phyloP scores from a whole-genome alignment of 2,329 filamentous ascomycete species.

The Trichoderma cornu-damae region DNA sequence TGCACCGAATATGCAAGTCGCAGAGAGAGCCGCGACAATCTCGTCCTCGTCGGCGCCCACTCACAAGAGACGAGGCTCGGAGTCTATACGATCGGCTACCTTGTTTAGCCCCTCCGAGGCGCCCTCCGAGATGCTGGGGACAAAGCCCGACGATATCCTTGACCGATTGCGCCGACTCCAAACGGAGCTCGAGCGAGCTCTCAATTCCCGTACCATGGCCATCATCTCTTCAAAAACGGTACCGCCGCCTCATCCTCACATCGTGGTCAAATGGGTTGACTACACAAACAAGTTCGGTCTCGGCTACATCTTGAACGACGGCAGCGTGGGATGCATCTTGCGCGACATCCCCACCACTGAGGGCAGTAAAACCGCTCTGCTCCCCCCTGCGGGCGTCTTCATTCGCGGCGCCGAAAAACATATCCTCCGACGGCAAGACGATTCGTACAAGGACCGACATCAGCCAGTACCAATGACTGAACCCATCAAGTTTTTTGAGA shows the following conservation, averaged over 20 bases:
- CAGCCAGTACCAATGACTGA: conserved; percentile 61
- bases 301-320: conserved; percentile 77
- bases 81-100: conserved; percentile 38
- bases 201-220: conserved; percentile 60
- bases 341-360: conserved; percentile 51
- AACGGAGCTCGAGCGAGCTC: conserved; percentile 55
- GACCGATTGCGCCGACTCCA: conserved; percentile 53
- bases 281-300: conserved; percentile 84
- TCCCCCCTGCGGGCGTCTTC: conserved; percentile 67
- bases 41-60: conserved; percentile 25
- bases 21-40: conserved; percentile 30
- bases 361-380: conserved; percentile 45
- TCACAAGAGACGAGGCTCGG: conserved; percentile 28
- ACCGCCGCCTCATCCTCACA: conserved; percentile 53
- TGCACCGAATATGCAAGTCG: conserved; percentile 26
- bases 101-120: conserved; percentile 54
- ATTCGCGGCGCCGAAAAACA: conserved; percentile 67
- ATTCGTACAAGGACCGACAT: conserved; percentile 50
- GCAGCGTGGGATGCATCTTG: conserved; percentile 68
- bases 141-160: conserved; percentile 54
- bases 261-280: conserved; percentile 78
- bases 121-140: conserved; percentile 46
- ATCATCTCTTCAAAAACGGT: conserved; percentile 52
- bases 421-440: conserved; percentile 56
- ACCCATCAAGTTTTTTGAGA: conserved; percentile 67